Conservation (phyloP, 768 basidiomycete species). For the Leccinum uliginosum region DNA sequence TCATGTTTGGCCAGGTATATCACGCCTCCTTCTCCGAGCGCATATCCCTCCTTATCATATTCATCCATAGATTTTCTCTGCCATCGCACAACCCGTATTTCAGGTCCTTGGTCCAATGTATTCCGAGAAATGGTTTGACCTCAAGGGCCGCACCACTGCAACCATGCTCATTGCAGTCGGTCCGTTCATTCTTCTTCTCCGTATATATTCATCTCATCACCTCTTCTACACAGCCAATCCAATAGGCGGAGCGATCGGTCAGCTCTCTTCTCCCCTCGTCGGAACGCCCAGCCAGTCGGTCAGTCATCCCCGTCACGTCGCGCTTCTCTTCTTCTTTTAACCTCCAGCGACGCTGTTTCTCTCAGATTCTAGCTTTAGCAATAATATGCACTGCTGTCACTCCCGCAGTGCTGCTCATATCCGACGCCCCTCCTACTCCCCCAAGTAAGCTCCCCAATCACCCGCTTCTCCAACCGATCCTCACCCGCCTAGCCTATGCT, state of each 20-base stretch:
- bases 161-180: slow-evolving; percentile 56
- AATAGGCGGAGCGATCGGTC: slow-evolving; percentile 67
- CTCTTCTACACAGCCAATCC: slow-evolving; percentile 53
- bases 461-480: background rate
- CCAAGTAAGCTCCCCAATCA: slow-evolving; percentile 51
- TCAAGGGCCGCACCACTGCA: slow-evolving; percentile 72
- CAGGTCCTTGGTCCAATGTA: slow-evolving; percentile 78
- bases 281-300: slow-evolving; percentile 57
- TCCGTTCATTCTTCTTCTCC: slow-evolving; percentile 12
- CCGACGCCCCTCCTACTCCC: slow-evolving; percentile 63
- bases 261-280: slow-evolving; percentile 64
- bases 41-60: background rate
- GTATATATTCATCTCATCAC: background rate
- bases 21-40: background rate
- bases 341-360: background rate
- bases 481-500: slow-evolving; percentile 50
- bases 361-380: slow-evolving; percentile 64
- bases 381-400: slow-evolving; percentile 62
- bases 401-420: slow-evolving; percentile 58
- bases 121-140: slow-evolving; percentile 81
- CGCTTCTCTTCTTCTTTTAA: background rate
- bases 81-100: slow-evolving; percentile 65
- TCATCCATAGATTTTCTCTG: slow-evolving; percentile 50
- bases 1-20: slow-evolving; percentile 67
- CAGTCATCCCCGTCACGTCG: slow-evolving; percentile 17